Evolutionary conservation across 2,329 filamentous ascomycete genomes (phyloP).

Genomic region (Colletotrichum limetticola): DNA sequence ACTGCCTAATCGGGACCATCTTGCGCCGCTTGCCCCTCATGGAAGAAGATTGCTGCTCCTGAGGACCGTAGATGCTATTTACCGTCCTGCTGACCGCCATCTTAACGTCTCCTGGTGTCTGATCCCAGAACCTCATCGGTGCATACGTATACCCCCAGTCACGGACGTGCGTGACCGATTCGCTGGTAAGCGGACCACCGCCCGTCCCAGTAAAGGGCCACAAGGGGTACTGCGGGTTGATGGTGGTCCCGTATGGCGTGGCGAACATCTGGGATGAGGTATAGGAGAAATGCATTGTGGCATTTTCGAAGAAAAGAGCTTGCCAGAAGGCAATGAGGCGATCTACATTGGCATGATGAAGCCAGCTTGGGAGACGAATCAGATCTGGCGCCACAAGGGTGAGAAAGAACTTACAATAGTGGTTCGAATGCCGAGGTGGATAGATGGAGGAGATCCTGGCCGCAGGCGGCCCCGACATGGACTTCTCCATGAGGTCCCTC

Average conservation of each 20-base stretch:
- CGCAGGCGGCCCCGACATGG: slow-evolving; percentile 51
- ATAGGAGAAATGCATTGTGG: slow-evolving; percentile 49
- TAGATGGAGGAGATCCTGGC: slow-evolving; percentile 48
- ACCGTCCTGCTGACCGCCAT: slow-evolving; percentile 69
- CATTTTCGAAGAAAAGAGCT: slow-evolving; percentile 51
- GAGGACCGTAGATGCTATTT: slow-evolving; percentile 58
- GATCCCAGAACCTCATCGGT: slow-evolving; percentile 58
- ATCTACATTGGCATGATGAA: slow-evolving; percentile 70
- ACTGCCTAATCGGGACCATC: slow-evolving; percentile 39
- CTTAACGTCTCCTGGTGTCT: slow-evolving; percentile 67
- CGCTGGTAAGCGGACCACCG: slow-evolving; percentile 54
- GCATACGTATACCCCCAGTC: slow-evolving; percentile 54
- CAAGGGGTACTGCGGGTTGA: slow-evolving; percentile 58
- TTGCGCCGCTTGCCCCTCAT: neutral
- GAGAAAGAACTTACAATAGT: slow-evolving; percentile 51
- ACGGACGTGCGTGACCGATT: slow-evolving; percentile 44
- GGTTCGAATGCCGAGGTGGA: slow-evolving; percentile 58
- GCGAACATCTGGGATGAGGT: slow-evolving; percentile 50
- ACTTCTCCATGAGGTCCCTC: slow-evolving; percentile 57
- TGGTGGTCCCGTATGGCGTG: slow-evolving; percentile 49
- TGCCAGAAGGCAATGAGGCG: slow-evolving; percentile 70
- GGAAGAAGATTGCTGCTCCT: slow-evolving; percentile 6
- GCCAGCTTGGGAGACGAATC: slow-evolving; percentile 47
- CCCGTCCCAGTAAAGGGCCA: slow-evolving; percentile 59
- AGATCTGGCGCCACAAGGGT: neutral